Conservation (phyloP, 768 basidiomycete species). For the Phylloporus sp. region DNA sequence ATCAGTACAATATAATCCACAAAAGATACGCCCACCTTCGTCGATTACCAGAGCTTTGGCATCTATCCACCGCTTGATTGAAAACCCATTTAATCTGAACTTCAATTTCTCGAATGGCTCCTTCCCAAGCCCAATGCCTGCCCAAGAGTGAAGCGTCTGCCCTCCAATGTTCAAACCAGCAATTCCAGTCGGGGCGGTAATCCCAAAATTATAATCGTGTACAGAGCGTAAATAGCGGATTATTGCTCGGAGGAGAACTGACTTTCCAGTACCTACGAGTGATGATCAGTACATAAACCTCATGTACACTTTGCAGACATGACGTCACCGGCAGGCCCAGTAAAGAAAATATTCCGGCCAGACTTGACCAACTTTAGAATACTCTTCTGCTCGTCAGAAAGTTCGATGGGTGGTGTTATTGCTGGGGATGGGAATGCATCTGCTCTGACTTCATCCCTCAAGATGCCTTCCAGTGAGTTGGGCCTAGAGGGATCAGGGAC, state of each 20-base stretch:
- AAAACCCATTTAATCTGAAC: constrained; percentile 26
- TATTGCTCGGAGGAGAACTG: constrained; percentile 61
- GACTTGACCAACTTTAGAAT: constrained; percentile 46
- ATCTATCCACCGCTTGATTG: constrained; percentile 45
- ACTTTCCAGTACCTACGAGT: constrained; percentile 62
- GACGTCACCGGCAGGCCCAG: constrained; percentile 61
- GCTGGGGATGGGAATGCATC: background rate
- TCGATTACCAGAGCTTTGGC: constrained; percentile 63
- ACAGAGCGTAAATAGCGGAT: constrained; percentile 40
- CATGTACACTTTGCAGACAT: background rate
- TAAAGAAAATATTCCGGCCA: constrained; percentile 67
- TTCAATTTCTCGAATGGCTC: constrained; percentile 43
- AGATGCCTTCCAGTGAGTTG: background rate
- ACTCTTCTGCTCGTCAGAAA: constrained; percentile 38
- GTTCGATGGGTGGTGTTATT: constrained; percentile 13
- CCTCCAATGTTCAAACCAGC: constrained; percentile 73
- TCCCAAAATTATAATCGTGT: constrained; percentile 36
- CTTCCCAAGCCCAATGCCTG: constrained; percentile 60
- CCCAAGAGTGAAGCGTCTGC: constrained; percentile 61
- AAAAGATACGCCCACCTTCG: constrained; percentile 49
- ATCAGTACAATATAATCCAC: background rate
- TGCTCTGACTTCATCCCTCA: background rate
- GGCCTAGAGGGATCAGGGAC: background rate
- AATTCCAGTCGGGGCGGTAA: constrained; percentile 65
- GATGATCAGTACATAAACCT: background rate